A percentile compares a stretch with the other conserved stretches of the same genome.
These are phyloP conservation scores for Colletotrichum noveboracense DNA, from an alignment of 2,329 filamentous ascomycete species.

Conservation along the genomic window DNA sequence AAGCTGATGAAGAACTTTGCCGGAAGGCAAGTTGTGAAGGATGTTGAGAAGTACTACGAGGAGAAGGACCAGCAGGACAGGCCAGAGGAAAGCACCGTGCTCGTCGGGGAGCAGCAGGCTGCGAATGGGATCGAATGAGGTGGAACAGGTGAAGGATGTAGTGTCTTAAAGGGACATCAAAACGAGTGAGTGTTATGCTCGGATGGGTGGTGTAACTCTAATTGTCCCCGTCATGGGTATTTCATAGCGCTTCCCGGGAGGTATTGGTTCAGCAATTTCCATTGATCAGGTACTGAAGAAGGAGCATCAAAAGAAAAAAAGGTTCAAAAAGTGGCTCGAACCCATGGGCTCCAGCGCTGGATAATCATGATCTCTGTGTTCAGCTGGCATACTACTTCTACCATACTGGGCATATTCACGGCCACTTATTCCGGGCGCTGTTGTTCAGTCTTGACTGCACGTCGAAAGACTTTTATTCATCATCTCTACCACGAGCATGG, in stretches of 20 bases:
- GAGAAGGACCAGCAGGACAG: conserved; percentile 29
- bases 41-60: conserved; percentile 45
- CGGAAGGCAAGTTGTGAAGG: conserved; percentile 53
- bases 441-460: neutral
- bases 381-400: neutral
- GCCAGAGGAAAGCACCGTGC: conserved; percentile 39
- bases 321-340: neutral
- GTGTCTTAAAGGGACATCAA: neutral
- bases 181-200: neutral
- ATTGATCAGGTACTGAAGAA: neutral
- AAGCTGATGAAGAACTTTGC: conserved; percentile 48
- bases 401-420: neutral
- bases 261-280: neutral
- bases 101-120: conserved; percentile 34
- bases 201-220: neutral
- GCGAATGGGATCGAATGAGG: neutral
- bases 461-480: too few relatives aligned
- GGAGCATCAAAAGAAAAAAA: neutral
- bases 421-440: neutral
- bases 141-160: neutral
- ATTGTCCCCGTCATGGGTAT: neutral
- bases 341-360: neutral
- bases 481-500: neutral
- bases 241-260: neutral
- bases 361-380: neutral